Base-by-base conservation (phyloP, 768 basidiomycete genomes). In the Mycena amicta region DNA sequence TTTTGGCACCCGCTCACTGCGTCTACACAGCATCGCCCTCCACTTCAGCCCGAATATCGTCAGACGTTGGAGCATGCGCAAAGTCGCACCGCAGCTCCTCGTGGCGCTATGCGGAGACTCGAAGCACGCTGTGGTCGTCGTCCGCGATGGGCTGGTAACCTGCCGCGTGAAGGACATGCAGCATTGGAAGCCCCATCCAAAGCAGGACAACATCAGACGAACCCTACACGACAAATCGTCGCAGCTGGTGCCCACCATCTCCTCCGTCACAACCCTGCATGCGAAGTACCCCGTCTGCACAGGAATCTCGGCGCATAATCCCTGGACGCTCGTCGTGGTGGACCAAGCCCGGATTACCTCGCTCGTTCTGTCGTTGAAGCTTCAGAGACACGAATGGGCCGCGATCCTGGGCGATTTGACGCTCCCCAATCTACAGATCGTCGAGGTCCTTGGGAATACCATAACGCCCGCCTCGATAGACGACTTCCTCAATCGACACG, bases 401-500 rank as follows among this genome's bases (percentile, higher is more conserved):
- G 60, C 55, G 12, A 53, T 61, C 26, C 52, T 61, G 11, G 60
- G 20, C 20, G 59, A 22, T 11, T 43, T 56, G 18, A 15, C 51
- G 18, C 60, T 61, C 22, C 60, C 60, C 13, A 39, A 39, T 27
- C 55, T 61, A 3, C 33, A 37, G 27, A 46, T 39, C 40, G 55
- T 61, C 3, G 55, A 55, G 13, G 27, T 61, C 18, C 52, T 50
- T 53, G 55, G 55, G 18, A 39, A 56, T 28, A 31, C 60, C 5
- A 61, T 61, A 31, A 39, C 41, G 33, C 52, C 52, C n/a, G 55
- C 41, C 3, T 49, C 55, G 27, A 49, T 50, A 20, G 26, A 50
- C 33, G 37, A 31, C 15, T 61, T 61, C 45, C 46, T 56, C 51
- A 61, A 53, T 31, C 54, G 60, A 18, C 60, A 61, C 20, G 15